Base-by-base conservation (phyloP, 345 rosid genomes). In the Hirschfeldia incana region DNA sequence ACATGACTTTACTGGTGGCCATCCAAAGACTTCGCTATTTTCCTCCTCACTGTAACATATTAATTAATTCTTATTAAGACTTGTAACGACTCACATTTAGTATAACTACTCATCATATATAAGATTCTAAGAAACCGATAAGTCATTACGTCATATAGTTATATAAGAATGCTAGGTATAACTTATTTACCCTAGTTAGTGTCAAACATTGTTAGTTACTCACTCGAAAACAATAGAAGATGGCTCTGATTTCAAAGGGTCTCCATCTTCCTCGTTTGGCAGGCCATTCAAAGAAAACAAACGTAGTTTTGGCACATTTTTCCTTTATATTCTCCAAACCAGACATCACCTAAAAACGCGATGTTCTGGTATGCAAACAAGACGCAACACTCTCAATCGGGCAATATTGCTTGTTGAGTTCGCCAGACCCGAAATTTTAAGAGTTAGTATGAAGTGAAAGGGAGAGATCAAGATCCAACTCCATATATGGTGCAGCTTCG, bases 1-100 rank as follows among this genome's bases (percentile, higher is more conserved):
- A 89, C 89, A 89, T 75, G 94, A 72, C 80, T 84, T 85, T 63
- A 92, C 71, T 11, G 97, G 94, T 61, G 97, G 97, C 97, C 94
- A 90, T 59, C 97, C 97, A 77, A 87, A 86, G 21, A 85, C 71
- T 46, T 59, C 37, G 44, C 28, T 51, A 61, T 71, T 79, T 37
- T 82, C 88, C 37, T 76, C 86, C 72, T 77, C 84, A 17, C 83
- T 37, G 9, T 74, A 68, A 16, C 74, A 16, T 37, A n/a, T 13
- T 63, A 6, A 36, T 53, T 1, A 1, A 37, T 8, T 2, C 11
- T 37, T 37, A 37, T 37, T 2, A 37, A 11, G 9, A 37, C 11
- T 57, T 36, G 7, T 16, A 10, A 34, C 12, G 57, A 37, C 29
- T 33, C 29, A 12, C 0, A 36, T 29, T 32, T 6, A 2, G 51